Evolutionary conservation across 78 protist species (phyloP), one percentile per base, ranked within the genome.

Genomic region (Pelomyxa schiedti): DNA sequence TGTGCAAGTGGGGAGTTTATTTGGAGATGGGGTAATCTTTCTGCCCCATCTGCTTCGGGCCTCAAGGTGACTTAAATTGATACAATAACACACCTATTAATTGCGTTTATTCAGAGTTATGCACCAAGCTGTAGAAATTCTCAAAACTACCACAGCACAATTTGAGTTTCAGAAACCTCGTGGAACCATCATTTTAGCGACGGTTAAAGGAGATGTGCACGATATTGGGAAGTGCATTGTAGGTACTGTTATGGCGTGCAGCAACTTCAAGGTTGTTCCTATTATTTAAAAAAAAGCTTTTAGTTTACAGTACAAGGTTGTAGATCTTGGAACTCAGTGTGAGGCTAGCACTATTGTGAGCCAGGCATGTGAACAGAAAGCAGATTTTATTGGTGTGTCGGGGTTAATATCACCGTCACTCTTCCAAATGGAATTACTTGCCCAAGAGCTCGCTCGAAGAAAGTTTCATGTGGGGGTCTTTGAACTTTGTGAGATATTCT

Each of bases 151-250:
- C 7, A 35, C 69, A 35, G 9, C 42, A 7, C 38, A 22, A 7
- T 66, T 36, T 24, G 8, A 30, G 9, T 22, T 7, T 24, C 63
- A 47, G 22, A 47, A 24, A 47, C 63, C 22, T 36, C 38, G 38
- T 5, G 69, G 69, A 30, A 66, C 29, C 32, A 47, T 47, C 32
- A 16, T 47, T 16, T 47, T 47, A 24, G 58, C 58, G 32, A 47
- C 58, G 16, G 58, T 47, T 16, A 47, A 47, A 16, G 99, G 99
- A 32, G 99, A 97, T 77, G 99, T 97, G 22, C 99, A 97, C 84
- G 99, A 97, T 78, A 97, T 97, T 43, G 99, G 99, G 73, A 97
- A 97, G 94, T 95, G 95, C 76, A 97, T 97, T 37, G 98, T 95
- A 9, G 97, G 92, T 58, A 97, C 94, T 28, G 98, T 95, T 65